These are phyloP conservation scores for Euryodendron excelsum DNA, from an alignment of 148 eudicot genomes.

Conservation along the genomic window DNA sequence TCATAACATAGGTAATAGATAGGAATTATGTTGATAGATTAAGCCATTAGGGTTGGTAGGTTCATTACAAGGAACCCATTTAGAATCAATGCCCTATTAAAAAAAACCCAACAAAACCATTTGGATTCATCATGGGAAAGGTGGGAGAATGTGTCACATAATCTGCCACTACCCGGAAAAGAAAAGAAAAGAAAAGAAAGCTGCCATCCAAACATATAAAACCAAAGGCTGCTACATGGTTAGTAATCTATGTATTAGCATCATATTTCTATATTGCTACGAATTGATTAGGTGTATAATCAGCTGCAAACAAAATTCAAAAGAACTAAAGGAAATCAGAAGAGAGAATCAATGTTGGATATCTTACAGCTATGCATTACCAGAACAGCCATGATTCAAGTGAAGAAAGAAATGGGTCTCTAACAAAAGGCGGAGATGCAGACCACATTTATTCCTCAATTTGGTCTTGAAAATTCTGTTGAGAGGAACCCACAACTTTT, in stretches of 20 bases:
- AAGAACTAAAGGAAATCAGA: not conserved
- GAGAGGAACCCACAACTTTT: conserved; percentile 27
- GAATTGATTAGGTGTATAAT: conserved; percentile 17
- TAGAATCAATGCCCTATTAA: not conserved
- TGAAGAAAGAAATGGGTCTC: conserved; percentile 31
- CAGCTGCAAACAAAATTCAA: conserved; percentile 16
- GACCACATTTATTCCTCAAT: conserved; percentile 30
- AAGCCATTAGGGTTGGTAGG: not conserved
- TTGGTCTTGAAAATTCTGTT: conserved; percentile 14
- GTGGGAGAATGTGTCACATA: conserved; percentile 20
- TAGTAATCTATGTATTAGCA: conserved; percentile 11
- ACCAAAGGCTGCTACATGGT: conserved; percentile 32
- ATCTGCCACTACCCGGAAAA: conserved; percentile 27
- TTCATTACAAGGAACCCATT: not conserved
- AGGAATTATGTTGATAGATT: not conserved
- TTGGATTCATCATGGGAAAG: conserved; percentile 18
- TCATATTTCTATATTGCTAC: not conserved
- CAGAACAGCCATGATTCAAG: conserved; percentile 37
- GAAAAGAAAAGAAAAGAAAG: conserved; percentile 25
- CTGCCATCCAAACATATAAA: conserved; percentile 27
- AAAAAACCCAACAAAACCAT: conserved; percentile 12
- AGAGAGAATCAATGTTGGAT: conserved; percentile 32
- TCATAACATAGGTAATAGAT: not conserved
- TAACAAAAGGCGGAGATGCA: conserved; percentile 14
- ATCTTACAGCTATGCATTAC: conserved; percentile 35